Percentiles rank a stretch among this genome's conserved stretches.
These are phyloP conservation scores for Pestalotiopsis sp. DNA, from an alignment of 2,329 filamentous ascomycete species.

Conservation along the genomic window DNA sequence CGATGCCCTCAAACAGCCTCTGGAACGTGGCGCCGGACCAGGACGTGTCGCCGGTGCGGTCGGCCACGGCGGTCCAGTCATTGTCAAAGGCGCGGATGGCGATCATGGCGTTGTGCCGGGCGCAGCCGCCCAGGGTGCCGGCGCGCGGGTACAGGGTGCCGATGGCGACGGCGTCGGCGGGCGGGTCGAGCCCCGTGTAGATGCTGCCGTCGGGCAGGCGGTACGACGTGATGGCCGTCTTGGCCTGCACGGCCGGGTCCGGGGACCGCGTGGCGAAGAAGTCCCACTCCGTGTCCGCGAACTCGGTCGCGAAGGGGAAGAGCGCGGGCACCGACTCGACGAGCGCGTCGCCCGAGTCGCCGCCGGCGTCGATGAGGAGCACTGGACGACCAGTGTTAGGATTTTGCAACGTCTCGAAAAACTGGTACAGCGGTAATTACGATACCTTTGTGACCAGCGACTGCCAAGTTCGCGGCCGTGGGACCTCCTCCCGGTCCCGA, in stretches of 20 bases:
- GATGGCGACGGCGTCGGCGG: constrained; percentile 39
- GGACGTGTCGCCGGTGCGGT: constrained; percentile 9
- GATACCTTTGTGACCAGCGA: constrained; percentile 47
- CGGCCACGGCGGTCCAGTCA: constrained; percentile 51
- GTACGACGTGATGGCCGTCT: constrained; percentile 55
- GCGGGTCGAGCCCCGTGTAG: constrained; percentile 39
- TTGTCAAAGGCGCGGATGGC: constrained; percentile 59
- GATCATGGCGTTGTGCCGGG: constrained; percentile 62
- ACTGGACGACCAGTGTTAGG: constrained; percentile 26
- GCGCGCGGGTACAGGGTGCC: constrained; percentile 49
- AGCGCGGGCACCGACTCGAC: constrained; percentile 52
- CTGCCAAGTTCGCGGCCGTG: constrained; percentile 52
- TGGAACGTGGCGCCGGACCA: constrained; percentile 14
- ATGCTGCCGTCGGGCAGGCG: constrained; percentile 35
- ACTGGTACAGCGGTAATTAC: background rate
- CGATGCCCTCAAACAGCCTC: constrained; percentile 8
- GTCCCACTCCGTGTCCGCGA: constrained; percentile 49
- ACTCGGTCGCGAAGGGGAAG: constrained; percentile 37
- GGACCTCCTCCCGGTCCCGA: constrained; percentile 57
- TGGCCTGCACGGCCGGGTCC: constrained; percentile 48
- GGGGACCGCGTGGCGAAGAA: constrained; percentile 61
- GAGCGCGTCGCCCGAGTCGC: constrained; percentile 45
- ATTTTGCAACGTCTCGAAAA: background rate
- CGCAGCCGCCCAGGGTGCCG: constrained; percentile 49
- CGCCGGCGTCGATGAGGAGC: constrained; percentile 57